phyloP scores from a whole-genome alignment of 2,329 filamentous ascomycete species.

The Amauroascus verrucosus region DNA sequence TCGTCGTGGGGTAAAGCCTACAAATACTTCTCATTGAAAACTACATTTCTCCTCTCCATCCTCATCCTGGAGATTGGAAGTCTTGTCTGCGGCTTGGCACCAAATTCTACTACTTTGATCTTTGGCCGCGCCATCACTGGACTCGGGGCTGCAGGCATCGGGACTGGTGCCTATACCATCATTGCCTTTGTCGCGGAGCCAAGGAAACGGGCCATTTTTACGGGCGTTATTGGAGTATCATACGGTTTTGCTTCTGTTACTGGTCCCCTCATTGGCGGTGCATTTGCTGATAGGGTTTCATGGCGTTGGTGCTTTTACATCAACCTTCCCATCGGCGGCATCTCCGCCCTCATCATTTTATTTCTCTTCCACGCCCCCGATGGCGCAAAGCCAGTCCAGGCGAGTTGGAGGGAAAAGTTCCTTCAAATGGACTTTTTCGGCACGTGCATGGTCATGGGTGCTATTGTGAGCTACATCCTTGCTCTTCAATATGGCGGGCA shows the following conservation, averaged over 20 bases:
- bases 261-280: constrained; percentile 27
- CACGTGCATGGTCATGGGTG: constrained; percentile 37
- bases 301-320: constrained; percentile 39
- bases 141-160: constrained; percentile 29
- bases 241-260: constrained; percentile 26
- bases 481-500: constrained; percentile 42
- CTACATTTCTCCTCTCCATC: constrained; percentile 31
- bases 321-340: constrained; percentile 28
- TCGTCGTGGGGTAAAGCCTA: constrained; percentile 37
- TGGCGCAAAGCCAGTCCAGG: constrained; percentile 13
- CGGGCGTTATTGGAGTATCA: constrained; percentile 32
- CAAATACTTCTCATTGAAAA: constrained; percentile 35
- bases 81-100: constrained; percentile 29
- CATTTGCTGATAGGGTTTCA: constrained; percentile 33
- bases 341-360: constrained; percentile 19
- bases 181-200: constrained; percentile 34
- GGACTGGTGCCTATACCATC: constrained; percentile 33
- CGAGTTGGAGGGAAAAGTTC: constrained; percentile 20
- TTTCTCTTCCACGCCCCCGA: constrained; percentile 19
- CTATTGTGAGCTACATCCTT: constrained; percentile 39
- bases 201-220: constrained; percentile 27
- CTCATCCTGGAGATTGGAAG: constrained; percentile 36
- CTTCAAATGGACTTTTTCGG: constrained; percentile 34
- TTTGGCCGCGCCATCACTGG: constrained; percentile 35
- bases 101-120: constrained; percentile 30